Conservation (phyloP, 2,329 filamentous ascomycete genomes). For the Knufia petricola region DNA sequence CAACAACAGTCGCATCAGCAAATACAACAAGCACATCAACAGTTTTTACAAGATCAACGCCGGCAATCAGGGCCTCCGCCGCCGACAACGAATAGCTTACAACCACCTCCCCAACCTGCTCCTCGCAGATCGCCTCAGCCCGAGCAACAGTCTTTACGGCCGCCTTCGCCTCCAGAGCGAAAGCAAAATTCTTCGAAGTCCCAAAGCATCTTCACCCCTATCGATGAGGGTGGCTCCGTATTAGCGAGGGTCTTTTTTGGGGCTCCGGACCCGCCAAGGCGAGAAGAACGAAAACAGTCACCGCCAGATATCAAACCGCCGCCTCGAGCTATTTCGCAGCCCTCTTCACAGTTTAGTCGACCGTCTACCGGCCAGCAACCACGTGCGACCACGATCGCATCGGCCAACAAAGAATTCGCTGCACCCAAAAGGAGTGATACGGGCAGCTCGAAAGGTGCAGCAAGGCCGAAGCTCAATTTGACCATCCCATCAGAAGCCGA, state of each 20-base stretch:
- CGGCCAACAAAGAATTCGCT: constrained; percentile 54
- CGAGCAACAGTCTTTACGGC: constrained; percentile 28
- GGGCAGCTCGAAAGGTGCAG: constrained; percentile 52
- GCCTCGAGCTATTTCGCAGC: constrained; percentile 35
- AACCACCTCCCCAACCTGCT: constrained; percentile 47
- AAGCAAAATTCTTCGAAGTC: constrained; percentile 60
- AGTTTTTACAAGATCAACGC: constrained; percentile 67
- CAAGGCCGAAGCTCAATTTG: constrained; percentile 73
- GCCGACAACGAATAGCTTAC: constrained; percentile 50
- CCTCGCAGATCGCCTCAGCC: constrained; percentile 29
- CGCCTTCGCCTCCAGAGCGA: constrained; percentile 41
- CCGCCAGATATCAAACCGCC: constrained; percentile 46
- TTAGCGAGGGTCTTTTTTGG: constrained; percentile 71
- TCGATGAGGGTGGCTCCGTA: constrained; percentile 84
- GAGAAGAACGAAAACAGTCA: constrained; percentile 51
- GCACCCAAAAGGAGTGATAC: constrained; percentile 66
- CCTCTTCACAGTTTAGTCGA: constrained; percentile 33
- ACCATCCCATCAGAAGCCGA: constrained; percentile 90
- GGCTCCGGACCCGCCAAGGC: constrained; percentile 43
- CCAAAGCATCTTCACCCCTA: constrained; percentile 93
- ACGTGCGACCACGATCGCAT: constrained; percentile 47
- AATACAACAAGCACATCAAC: constrained; percentile 50
- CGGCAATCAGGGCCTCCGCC: constrained; percentile 55
- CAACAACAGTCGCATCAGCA: constrained; percentile 33
- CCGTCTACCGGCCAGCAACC: constrained; percentile 40